Conservation (phyloP, 1,284 basidiomycete genomes). For the Porogramme epimiltina region DNA sequence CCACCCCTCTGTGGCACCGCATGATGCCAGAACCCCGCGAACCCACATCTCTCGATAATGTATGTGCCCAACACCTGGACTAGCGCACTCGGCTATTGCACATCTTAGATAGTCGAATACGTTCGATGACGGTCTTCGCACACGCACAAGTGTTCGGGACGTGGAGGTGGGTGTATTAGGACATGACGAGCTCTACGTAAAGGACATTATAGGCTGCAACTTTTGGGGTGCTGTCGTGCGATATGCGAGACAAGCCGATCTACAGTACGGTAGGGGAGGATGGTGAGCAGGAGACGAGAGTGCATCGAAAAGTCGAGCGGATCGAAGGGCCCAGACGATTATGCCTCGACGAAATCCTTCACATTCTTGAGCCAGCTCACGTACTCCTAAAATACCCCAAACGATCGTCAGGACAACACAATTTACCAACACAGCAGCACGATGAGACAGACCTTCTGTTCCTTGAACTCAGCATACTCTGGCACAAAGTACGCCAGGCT, state of each 20-base stretch:
- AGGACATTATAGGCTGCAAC: constrained; percentile 12
- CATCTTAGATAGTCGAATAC: too few species aligned
- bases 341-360: constrained; percentile 77
- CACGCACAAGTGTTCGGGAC: too few species aligned
- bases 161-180: constrained; percentile 16
- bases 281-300: neutral
- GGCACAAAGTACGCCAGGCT: constrained; percentile 81
- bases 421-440: constrained; percentile 23
- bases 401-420: too few species aligned
- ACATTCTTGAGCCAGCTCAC: constrained; percentile 86
- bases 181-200: constrained; percentile 8
- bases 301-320: neutral
- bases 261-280: neutral
- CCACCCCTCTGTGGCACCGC: too few species aligned
- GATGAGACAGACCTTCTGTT: constrained; percentile 86
- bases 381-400: constrained; percentile 95
- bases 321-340: neutral
- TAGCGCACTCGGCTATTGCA: too few species aligned
- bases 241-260: neutral
- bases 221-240: constrained; percentile 7
- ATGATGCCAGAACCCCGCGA: too few species aligned
- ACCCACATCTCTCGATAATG: too few species aligned
- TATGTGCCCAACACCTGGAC: too few species aligned
- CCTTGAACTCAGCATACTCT: constrained; percentile 86
- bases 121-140: too few species aligned